A percentile compares a stretch with the other conserved stretches of the same genome.
phyloP scores from a whole-genome alignment of 257 asterid species.

The Scutellaria barbata region DNA sequence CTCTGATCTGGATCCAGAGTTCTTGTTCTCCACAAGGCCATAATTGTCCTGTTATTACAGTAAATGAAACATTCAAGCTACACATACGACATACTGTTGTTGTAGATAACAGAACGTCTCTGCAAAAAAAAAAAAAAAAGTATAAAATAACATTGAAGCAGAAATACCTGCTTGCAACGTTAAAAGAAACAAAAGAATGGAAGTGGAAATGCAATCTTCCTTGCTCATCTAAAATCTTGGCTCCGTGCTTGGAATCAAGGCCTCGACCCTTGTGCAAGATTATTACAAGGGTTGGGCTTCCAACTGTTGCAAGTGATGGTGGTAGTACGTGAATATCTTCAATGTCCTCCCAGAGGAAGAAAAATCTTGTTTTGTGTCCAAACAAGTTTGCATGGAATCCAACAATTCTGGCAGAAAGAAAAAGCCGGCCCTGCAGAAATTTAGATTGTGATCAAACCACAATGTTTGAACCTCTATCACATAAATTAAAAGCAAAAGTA shows the following conservation, averaged over 20 bases:
- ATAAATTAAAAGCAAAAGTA: too few relatives aligned
- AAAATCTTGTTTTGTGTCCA: slow-evolving; percentile 85
- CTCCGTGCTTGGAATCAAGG: slow-evolving; percentile 79
- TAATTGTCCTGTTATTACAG: slow-evolving; percentile 64
- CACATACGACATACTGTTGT: neutral
- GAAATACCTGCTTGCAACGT: slow-evolving; percentile 76
- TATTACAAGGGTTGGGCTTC: slow-evolving; percentile 81
- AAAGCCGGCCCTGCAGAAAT: slow-evolving; percentile 85
- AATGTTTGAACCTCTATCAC: neutral
- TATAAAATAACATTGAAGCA: neutral
- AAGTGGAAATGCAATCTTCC: slow-evolving; percentile 86
- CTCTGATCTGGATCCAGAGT: slow-evolving; percentile 60
- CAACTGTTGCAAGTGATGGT: slow-evolving; percentile 75
- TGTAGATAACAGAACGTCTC: neutral
- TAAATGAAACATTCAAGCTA: slow-evolving; percentile 12
- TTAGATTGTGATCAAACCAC: slow-evolving; percentile 1
- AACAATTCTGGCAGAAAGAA: slow-evolving; percentile 89
- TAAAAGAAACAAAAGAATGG: slow-evolving; percentile 84
- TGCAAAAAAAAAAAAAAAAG: neutral
- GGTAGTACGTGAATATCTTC: slow-evolving; percentile 83
- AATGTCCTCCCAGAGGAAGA: slow-evolving; percentile 94
- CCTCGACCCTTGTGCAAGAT: slow-evolving; percentile 80
- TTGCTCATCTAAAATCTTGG: slow-evolving; percentile 71
- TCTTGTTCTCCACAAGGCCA: slow-evolving; percentile 89
- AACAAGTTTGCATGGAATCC: slow-evolving; percentile 85